These are phyloP conservation scores for Plasmopara muralis DNA, from an alignment of 352 stramenopile genomes.

Conservation along the genomic window DNA sequence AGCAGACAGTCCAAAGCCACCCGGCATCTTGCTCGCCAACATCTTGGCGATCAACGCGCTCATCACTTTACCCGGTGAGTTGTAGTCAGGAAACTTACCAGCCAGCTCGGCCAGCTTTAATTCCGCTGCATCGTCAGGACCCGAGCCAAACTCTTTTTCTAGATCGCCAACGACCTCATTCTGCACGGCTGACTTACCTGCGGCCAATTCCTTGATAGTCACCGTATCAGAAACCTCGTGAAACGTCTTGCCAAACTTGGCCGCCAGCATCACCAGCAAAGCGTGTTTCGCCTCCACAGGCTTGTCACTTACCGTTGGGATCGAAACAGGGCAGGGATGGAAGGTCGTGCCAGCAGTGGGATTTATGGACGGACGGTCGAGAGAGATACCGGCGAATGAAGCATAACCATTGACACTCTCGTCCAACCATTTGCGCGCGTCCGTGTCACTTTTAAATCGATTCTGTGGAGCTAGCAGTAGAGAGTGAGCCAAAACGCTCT, in stretches of 20 bases:
- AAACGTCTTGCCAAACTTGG: conserved; percentile 72
- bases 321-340: conserved; percentile 32
- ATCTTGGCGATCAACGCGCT: conserved; percentile 75
- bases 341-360: conserved; percentile 29
- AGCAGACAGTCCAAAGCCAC: conserved; percentile 68
- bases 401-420: conserved; percentile 60
- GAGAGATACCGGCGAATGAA: conserved; percentile 62
- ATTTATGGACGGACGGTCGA: conserved; percentile 27
- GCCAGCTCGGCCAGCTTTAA: conserved; percentile 70
- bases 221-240: conserved; percentile 50
- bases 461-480: conserved; percentile 48
- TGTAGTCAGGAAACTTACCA: conserved; percentile 59
- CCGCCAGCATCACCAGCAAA: conserved; percentile 63
- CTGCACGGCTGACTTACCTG: conserved; percentile 81
- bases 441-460: conserved; percentile 64
- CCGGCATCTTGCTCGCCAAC: conserved; percentile 70
- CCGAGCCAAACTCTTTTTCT: conserved; percentile 81
- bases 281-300: conserved; percentile 69
- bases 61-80: conserved; percentile 65
- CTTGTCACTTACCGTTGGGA: conserved; percentile 54
- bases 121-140: conserved; percentile 66
- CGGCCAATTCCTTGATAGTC: conserved; percentile 75
- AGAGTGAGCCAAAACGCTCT: conserved; percentile 70
- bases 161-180: conserved; percentile 86
- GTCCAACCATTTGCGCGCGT: conserved; percentile 80